Evolutionary conservation across 202 grass and related monocot species (phyloP), one percentile per base, ranked within the genome.

Genomic region (Musa balbisiana): DNA sequence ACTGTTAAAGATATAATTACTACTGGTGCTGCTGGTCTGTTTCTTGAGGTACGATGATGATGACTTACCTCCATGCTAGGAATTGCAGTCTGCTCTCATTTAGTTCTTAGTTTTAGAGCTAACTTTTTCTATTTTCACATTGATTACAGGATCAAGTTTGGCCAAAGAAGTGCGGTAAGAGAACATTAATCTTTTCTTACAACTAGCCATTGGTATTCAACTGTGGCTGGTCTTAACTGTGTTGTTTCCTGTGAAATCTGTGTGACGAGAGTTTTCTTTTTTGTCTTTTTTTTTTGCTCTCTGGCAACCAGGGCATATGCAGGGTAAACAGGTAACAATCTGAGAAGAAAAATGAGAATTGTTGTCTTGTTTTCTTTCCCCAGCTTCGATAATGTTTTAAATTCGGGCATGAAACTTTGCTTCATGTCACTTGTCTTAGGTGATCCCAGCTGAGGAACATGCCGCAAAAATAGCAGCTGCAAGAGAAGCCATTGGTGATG

Each of bases 401-500:
- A 1, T 8, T 43, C 0, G 25, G n/a, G 11, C 21, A 64, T 23
- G 25, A 10, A 63, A 64, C 21, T 20, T 25, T 20, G 21, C n/a
- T 64, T 4, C 11, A 9, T 22, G n/a, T 25, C 22, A 20, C n/a
- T 20, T 64, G 2, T 23, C 2, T 64, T 20, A 64, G 64, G 64
- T 67, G 64, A 67, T 67, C 6, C 64, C 64, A 26, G 64, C 64
- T 9, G 64, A 67, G n/a, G 64, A 67, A 33, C 64, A 67, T 17
- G 64, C 64, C 43, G 64, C 64, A 26, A 67, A 67, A 67, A 67
- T 67, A 4, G 64, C 33, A 10, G 79, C 64, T 14, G 26, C 64
- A 2, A 67, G 64, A 67, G 64, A 67, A 67, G 64, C 64, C 64
- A 67, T 78, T 55, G 81, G 81, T 21, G 73, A 81, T 58, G 49